phyloP scores from a whole-genome alignment of 306 rosid genomes.

The Alnus rubra region DNA sequence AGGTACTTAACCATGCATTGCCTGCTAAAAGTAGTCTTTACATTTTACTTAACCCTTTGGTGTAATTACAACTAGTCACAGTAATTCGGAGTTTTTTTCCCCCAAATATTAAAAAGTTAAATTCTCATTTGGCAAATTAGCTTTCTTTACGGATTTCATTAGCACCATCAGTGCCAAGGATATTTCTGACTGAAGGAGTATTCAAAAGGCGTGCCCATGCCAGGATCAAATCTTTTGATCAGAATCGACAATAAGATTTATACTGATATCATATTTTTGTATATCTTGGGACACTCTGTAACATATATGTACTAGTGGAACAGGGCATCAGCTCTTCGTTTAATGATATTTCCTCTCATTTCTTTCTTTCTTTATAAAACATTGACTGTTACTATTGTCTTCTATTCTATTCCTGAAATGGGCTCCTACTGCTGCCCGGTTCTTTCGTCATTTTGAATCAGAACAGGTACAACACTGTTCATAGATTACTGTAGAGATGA shows the following conservation, averaged over 20 bases:
- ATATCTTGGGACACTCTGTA: not conserved
- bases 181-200: not conserved
- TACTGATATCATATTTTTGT: not conserved
- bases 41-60: not conserved
- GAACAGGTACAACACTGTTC: not conserved
- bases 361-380: not conserved
- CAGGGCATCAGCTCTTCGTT: not conserved
- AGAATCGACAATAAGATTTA: not conserved
- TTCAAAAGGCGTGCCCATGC: not conserved
- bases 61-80: not conserved
- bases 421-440: not conserved
- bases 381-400: not conserved
- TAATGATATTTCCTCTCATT: not conserved
- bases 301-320: not conserved
- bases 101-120: not conserved
- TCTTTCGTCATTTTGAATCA: not conserved
- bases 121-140: not conserved
- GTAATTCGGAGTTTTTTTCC: not conserved
- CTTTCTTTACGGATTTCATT: not conserved
- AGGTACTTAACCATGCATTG: not conserved
- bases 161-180: not conserved
- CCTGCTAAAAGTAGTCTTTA: not conserved
- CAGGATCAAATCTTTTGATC: not conserved
- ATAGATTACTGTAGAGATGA: not conserved
- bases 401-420: not conserved